Conservation (phyloP, 2,329 filamentous ascomycete genomes). For the Apiospora phragmitis region DNA sequence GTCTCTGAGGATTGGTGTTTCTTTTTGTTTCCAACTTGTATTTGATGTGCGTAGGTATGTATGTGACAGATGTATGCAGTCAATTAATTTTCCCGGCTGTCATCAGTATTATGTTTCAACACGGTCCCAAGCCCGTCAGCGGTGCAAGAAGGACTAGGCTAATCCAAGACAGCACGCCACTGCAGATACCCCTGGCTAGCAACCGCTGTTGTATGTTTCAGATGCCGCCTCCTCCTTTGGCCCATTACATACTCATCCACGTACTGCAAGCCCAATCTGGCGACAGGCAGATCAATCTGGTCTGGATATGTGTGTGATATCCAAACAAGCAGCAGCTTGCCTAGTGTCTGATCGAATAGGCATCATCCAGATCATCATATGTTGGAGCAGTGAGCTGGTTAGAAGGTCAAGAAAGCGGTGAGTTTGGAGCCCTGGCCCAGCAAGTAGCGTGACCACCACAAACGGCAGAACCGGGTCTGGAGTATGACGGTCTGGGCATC, state of each 20-base stretch:
- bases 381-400: not conserved
- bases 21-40: not conserved
- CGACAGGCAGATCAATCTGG: not conserved
- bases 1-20: not conserved
- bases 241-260: not conserved
- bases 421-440: not conserved
- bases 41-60: not conserved
- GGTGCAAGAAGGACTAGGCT: not conserved
- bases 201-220: conserved; percentile 13
- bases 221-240: conserved; percentile 4
- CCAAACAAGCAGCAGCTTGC: not conserved
- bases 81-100: not conserved
- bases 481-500: not conserved
- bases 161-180: conserved; percentile 2
- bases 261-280: conserved; percentile 8
- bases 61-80: not conserved
- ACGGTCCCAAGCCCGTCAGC: not conserved
- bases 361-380: no score
- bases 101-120: not conserved
- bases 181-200: conserved; percentile 9
- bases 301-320: not conserved
- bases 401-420: not conserved
- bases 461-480: conserved; percentile 4
- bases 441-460: not conserved
- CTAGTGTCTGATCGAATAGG: not conserved